Evolutionary conservation across 768 basidiomycete genomes (phyloP), one percentile per base, ranked within the genome.

Genomic region (Naganishia antarctica): DNA sequence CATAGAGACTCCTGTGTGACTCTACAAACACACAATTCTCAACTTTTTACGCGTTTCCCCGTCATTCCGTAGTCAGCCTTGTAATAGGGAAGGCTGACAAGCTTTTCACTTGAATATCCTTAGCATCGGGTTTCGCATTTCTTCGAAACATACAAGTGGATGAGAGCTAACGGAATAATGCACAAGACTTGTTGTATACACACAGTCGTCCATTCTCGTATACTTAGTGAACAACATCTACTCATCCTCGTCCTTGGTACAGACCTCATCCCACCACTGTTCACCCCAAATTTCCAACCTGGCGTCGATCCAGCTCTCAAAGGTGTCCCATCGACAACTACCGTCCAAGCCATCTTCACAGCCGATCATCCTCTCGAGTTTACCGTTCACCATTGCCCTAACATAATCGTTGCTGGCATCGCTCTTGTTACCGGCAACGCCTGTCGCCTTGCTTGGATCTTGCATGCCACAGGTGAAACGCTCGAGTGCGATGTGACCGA

Each of bases 401-500:
- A 79, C 74, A 34, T 71, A 78, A 44, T 75, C 74, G 2, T 67
- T 69, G 25, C 68, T 60, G 40, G 65, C 67, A 13, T 63, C 43
- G 12, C 48, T 60, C 13, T 65, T 57, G 26, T 60, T 16, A 1
- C 15, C 45, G 5, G 25, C 61, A 13, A 44, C 41, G 1, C n/a
- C n/a, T n/a, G n/a, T n/a, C n/a, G n/a, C n/a, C n/a, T n/a, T n/a
- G n/a, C 46, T 57, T 18, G 67, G 31, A 21, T 57, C 53, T 26
- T 57, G 53, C 21, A 57, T 40, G 11, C 57, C 61, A 60, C 72
- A 74, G 18, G 64, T 29, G 66, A 79, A 74, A 21, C 77, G 67
- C 66, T 80, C 80, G 25, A 80, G 68, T 8, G 78, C 74, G 53
- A 80, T 70, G 64, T 79, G 77, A 13, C 80, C 79, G 21, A 80